phyloP scores from a whole-genome alignment of 331 rosid species.

The Telfairia occidentalis region DNA sequence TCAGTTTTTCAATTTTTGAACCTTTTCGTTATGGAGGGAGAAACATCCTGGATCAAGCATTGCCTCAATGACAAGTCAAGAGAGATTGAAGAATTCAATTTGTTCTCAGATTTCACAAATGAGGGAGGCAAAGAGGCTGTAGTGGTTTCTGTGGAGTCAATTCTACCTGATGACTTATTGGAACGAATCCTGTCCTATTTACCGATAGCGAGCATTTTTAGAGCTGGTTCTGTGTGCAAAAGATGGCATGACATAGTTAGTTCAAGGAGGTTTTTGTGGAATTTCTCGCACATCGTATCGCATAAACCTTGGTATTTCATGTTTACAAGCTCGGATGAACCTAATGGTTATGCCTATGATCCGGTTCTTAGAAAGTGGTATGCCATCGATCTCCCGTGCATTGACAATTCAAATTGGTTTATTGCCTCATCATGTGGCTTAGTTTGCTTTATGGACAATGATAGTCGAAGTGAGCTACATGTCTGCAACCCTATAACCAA shows the following conservation, averaged over 20 bases:
- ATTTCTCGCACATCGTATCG: slow-evolving; percentile 32
- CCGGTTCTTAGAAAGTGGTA: slow-evolving; percentile 75
- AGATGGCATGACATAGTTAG: slow-evolving; percentile 62
- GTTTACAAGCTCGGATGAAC: slow-evolving; percentile 66
- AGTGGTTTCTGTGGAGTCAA: slow-evolving; percentile 34
- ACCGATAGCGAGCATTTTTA: slow-evolving; percentile 65
- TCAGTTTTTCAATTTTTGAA: slow-evolving; percentile 19
- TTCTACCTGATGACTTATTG: slow-evolving; percentile 67
- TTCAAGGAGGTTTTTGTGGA: slow-evolving; percentile 56
- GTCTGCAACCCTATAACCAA: slow-evolving; percentile 70
- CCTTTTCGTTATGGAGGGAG: slow-evolving; percentile 49
- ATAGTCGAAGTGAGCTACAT: slow-evolving; percentile 37
- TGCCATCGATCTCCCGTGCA: slow-evolving; percentile 59
- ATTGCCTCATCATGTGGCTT: slow-evolving; percentile 62
- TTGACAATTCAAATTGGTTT: slow-evolving; percentile 41
- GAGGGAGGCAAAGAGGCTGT: slow-evolving; percentile 43
- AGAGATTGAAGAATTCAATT: slow-evolving; percentile 32
- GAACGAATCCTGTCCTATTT: slow-evolving; percentile 74
- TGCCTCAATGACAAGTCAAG: slow-evolving; percentile 31
- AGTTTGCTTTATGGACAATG: slow-evolving; percentile 76
- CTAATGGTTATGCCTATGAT: slow-evolving; percentile 59
- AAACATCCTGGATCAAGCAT: slow-evolving; percentile 63
- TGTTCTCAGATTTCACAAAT: slow-evolving; percentile 36
- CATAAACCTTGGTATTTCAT: slow-evolving; percentile 94
- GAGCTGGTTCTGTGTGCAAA: slow-evolving; percentile 72